These are phyloP conservation scores for Tetracladium setigerum DNA, from an alignment of 495 filamentous ascomycete species.

Conservation along the genomic window DNA sequence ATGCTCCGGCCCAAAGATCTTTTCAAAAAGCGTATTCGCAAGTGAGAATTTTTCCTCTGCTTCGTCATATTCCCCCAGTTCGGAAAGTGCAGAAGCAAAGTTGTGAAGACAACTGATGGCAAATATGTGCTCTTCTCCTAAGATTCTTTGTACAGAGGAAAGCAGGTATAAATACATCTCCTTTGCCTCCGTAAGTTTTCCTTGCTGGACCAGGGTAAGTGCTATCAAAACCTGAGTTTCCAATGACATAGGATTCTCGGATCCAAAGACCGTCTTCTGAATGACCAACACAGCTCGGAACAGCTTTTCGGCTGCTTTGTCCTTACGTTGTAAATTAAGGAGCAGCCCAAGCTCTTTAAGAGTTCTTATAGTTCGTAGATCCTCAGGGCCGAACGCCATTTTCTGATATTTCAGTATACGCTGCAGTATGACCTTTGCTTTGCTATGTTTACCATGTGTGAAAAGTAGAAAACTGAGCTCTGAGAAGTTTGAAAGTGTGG, in stretches of 20 bases:
- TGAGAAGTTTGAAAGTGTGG: too few relatives aligned
- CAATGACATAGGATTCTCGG: constrained; percentile 23
- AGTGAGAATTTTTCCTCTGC: constrained; percentile 23
- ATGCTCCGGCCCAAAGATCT: constrained; percentile 14
- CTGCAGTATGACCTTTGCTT: too few relatives aligned
- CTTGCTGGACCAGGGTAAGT: not conserved
- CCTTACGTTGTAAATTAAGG: not conserved
- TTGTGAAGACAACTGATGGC: constrained; percentile 21
- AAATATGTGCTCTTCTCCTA: not conserved
- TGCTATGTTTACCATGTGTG: too few relatives aligned
- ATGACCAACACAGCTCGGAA: constrained; percentile 17
- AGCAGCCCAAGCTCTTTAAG: too few relatives aligned
- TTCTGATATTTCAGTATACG: not conserved
- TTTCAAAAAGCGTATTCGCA: constrained; percentile 15
- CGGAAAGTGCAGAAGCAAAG: constrained; percentile 13
- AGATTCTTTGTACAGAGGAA: not conserved
- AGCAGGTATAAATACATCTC: not conserved
- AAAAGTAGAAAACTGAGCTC: too few relatives aligned
- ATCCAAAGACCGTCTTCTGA: constrained; percentile 8
- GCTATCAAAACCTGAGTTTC: too few relatives aligned
- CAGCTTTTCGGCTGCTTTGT: constrained; percentile 22
- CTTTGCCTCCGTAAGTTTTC: constrained; percentile 21
- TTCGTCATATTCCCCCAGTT: constrained; percentile 24
- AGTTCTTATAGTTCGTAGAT: not conserved
- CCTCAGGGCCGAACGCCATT: not conserved